These are phyloP conservation scores for Pseudocercospora musae DNA, from an alignment of 2,329 filamentous ascomycete genomes.

Conservation along the genomic window DNA sequence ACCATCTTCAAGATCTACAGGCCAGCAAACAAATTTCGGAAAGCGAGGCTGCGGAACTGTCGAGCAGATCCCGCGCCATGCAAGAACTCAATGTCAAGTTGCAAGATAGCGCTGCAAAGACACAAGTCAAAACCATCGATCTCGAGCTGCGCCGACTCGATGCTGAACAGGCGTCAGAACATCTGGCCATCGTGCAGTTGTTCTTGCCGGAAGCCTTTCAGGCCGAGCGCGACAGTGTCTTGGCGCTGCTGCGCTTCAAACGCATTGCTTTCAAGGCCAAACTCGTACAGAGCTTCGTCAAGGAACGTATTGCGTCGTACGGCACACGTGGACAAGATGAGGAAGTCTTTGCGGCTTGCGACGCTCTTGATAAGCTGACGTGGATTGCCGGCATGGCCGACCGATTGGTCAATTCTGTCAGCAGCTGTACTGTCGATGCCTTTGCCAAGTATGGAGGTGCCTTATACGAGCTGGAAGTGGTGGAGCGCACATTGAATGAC, in stretches of 20 bases:
- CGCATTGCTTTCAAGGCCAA: constrained; percentile 84
- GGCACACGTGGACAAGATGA: constrained; percentile 68
- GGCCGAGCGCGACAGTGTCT: constrained; percentile 77
- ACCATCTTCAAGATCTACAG: constrained; percentile 85
- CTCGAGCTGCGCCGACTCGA: constrained; percentile 82
- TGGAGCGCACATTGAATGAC: constrained; percentile 81
- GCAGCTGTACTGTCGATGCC: constrained; percentile 70
- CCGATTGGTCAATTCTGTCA: constrained; percentile 77
- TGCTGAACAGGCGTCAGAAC: constrained; percentile 82
- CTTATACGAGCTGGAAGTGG: constrained; percentile 82
- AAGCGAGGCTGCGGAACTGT: constrained; percentile 86
- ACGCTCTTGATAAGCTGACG: constrained; percentile 78
- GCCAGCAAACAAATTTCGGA: constrained; percentile 91
- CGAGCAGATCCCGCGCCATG: constrained; percentile 84
- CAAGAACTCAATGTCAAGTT: constrained; percentile 95
- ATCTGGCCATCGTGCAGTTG: constrained; percentile 81
- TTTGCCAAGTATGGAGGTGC: constrained; percentile 78
- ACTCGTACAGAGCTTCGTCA: constrained; percentile 72
- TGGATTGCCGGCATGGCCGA: constrained; percentile 82
- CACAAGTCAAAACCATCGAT: constrained; percentile 91
- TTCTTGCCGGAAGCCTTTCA: constrained; percentile 85
- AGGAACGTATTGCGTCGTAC: constrained; percentile 70
- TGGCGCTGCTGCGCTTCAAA: constrained; percentile 83
- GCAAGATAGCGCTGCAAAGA: constrained; percentile 83
- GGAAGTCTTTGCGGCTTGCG: constrained; percentile 74